phyloP scores from a whole-genome alignment of 305 asterid genomes.

The Salvia sclarea region DNA sequence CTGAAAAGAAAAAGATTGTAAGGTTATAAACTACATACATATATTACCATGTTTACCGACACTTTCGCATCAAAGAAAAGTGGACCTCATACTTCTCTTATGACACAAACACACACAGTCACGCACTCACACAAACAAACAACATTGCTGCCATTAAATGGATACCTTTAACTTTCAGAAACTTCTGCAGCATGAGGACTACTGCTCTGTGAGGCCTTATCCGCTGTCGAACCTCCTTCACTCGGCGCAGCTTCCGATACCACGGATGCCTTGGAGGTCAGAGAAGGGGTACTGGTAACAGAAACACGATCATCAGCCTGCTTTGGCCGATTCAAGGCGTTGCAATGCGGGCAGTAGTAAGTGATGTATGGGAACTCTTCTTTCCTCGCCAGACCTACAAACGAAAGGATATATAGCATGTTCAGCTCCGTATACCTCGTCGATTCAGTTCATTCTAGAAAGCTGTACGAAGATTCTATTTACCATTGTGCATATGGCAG shows the following conservation, averaged over 20 bases:
- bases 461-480: conserved; percentile 1
- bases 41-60: conserved; percentile 20
- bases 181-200: conserved; percentile 35
- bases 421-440: neutral
- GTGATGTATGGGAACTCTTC: conserved; percentile 81
- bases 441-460: neutral
- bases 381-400: conserved; percentile 91
- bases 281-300: conserved; percentile 39
- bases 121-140: conserved; percentile 7
- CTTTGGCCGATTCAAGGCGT: conserved; percentile 70
- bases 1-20: neutral
- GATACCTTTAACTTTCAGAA: conserved; percentile 29
- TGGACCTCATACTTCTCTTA: conserved; percentile 6
- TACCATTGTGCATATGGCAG: conserved; percentile 92
- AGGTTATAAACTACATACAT: conserved; percentile 11
- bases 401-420: neutral
- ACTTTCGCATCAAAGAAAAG: conserved; percentile 1
- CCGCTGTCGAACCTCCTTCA: conserved; percentile 29
- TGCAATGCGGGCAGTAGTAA: conserved; percentile 93
- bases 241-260: conserved; percentile 36
- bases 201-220: conserved; percentile 29
- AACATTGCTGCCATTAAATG: neutral
- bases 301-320: conserved; percentile 47
- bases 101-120: neutral
- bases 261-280: conserved; percentile 31